These are phyloP conservation scores for Lecanosticta acicola DNA, from an alignment of 2,329 filamentous ascomycete genomes.

Conservation along the genomic window DNA sequence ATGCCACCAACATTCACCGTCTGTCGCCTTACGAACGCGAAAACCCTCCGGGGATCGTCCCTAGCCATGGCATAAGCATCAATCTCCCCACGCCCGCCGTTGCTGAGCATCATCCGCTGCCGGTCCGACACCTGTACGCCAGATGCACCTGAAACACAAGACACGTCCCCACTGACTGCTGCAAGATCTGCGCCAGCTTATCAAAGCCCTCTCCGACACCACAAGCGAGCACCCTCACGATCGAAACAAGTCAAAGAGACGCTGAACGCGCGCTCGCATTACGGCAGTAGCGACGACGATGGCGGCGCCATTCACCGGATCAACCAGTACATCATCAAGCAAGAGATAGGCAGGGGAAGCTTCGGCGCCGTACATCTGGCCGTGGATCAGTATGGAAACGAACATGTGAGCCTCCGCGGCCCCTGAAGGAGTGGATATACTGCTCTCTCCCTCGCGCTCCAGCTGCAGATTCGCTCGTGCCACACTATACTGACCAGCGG, in stretches of 20 bases:
- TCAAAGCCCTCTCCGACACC: constrained; percentile 60
- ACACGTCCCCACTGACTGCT: constrained; percentile 5
- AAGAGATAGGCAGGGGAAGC: constrained; percentile 94
- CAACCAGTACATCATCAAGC: constrained; percentile 90
- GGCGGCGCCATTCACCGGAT: constrained; percentile 76
- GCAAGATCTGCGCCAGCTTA: constrained; percentile 53
- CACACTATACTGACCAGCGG: constrained; percentile 13
- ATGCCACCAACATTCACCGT: constrained; percentile 5
- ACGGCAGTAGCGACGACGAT: constrained; percentile 77
- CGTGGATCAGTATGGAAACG: constrained; percentile 79
- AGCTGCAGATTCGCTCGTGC: background rate
- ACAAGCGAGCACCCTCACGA: constrained; percentile 55
- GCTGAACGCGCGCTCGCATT: constrained; percentile 80
- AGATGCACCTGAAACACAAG: background rate
- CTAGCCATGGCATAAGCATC: constrained; percentile 41
- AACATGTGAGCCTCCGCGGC: constrained; percentile 65
- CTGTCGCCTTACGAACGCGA: constrained; percentile 9
- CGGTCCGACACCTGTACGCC: constrained; percentile 47
- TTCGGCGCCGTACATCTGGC: constrained; percentile 91
- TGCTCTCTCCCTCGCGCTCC: constrained; percentile 2
- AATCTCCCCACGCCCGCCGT: constrained; percentile 39
- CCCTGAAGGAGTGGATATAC: constrained; percentile 1
- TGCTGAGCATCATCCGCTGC: constrained; percentile 28
- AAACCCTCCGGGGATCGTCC: constrained; percentile 34
- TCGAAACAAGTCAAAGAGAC: constrained; percentile 74